Evolutionary conservation across 306 rosid genomes (phyloP).

Genomic region (Parietaria judaica): DNA sequence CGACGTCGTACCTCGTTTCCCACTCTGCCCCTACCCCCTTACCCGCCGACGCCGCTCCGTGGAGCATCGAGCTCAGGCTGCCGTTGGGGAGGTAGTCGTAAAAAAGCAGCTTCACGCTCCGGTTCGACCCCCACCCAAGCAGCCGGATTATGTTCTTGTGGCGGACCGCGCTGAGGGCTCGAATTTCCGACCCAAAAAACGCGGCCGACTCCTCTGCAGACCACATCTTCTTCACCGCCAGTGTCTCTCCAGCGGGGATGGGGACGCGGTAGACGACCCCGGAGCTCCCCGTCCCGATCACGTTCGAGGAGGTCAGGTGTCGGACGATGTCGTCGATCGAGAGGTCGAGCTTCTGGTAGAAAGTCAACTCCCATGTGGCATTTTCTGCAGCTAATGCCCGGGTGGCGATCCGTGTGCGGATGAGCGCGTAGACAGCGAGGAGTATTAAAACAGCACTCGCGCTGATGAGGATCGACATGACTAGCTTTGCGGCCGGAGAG

Average conservation of each 20-base stretch:
- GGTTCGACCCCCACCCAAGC: conserved; percentile 59
- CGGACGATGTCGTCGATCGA: conserved; percentile 47
- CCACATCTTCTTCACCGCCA: conserved; percentile 83
- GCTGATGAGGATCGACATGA: conserved; percentile 44
- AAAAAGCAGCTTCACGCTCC: conserved; percentile 52
- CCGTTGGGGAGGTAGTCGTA: conserved; percentile 81
- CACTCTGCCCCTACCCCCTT: conserved; percentile 40
- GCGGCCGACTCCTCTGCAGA: conserved; percentile 57
- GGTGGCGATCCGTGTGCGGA: conserved; percentile 33
- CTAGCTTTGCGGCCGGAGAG: conserved; percentile 33
- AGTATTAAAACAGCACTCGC: conserved; percentile 41
- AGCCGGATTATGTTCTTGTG: conserved; percentile 70
- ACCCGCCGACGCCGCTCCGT: conserved; percentile 49
- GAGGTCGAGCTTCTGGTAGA: conserved; percentile 65
- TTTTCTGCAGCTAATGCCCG: conserved; percentile 34
- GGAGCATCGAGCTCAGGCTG: conserved; percentile 70
- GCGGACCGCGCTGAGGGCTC: conserved; percentile 43
- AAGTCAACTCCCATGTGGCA: conserved; percentile 65
- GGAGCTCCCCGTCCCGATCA: conserved; percentile 72
- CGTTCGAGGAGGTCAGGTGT: conserved; percentile 56
- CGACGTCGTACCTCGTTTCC: conserved; percentile 56
- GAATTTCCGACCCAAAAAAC: conserved; percentile 50
- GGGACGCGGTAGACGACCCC: conserved; percentile 69
- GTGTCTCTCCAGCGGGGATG: conserved; percentile 39
- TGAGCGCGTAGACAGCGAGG: conserved; percentile 32